Evolutionary conservation across 768 basidiomycete genomes (phyloP).

Genomic region (Paxillus ammoniavirescens): DNA sequence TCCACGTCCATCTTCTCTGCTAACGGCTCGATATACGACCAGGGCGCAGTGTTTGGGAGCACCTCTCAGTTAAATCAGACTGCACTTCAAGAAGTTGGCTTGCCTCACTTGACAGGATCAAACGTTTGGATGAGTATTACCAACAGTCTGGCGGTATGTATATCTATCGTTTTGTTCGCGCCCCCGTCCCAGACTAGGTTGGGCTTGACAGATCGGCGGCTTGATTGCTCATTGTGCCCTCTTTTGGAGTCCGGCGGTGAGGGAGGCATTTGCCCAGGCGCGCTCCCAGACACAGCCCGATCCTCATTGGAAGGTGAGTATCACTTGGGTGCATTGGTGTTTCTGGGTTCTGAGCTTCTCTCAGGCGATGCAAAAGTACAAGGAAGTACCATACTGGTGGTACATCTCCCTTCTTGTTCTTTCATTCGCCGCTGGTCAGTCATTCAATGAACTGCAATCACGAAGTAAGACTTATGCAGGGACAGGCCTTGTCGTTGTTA

Average conservation of each 20-base stretch:
- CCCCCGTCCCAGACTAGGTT: background rate
- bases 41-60: conserved; percentile 50
- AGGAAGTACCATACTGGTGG: conserved; percentile 64
- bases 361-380: conserved; percentile 56
- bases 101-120: conserved; percentile 50
- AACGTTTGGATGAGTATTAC: conserved; percentile 52
- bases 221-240: conserved; percentile 54
- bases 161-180: background rate
- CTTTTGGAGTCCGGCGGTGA: conserved; percentile 56
- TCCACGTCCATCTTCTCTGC: conserved; percentile 55
- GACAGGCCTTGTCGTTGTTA: conserved; percentile 51
- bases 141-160: conserved; percentile 44
- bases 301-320: conserved; percentile 50
- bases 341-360: background rate
- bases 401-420: conserved; percentile 47
- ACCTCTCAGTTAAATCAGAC: conserved; percentile 54
- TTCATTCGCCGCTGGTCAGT: conserved; percentile 54
- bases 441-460: background rate
- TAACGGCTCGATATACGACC: conserved; percentile 55
- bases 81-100: conserved; percentile 48
- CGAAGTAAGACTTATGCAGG: background rate
- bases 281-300: conserved; percentile 48
- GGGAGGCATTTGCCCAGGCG: conserved; percentile 49
- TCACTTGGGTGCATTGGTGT: background rate
- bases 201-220: conserved; percentile 48